Evolutionary conservation across 331 rosid genomes (phyloP).

Genomic region (Quercus lobata): DNA sequence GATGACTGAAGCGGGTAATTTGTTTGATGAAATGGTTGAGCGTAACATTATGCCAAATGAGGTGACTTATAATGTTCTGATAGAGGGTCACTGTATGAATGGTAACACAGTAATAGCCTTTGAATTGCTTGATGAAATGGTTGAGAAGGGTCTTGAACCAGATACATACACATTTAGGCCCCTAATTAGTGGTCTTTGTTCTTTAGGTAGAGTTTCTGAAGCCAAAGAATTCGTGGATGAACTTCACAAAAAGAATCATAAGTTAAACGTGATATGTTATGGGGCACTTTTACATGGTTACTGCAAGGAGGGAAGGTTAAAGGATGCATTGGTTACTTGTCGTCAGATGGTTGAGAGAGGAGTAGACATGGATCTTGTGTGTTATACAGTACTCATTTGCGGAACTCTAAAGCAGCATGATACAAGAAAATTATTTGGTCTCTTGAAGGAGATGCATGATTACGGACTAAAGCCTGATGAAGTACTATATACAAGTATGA

Average conservation of each 20-base stretch:
- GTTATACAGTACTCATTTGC: slow-evolving; percentile 65
- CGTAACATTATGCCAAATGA: slow-evolving; percentile 67
- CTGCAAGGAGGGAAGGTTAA: slow-evolving; percentile 73
- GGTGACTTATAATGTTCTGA: slow-evolving; percentile 90
- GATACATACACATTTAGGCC: slow-evolving; percentile 86
- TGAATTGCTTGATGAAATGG: slow-evolving; percentile 76
- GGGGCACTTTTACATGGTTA: slow-evolving; percentile 78
- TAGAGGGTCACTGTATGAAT: slow-evolving; percentile 67
- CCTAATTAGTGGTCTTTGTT: slow-evolving; percentile 76
- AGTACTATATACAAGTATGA: slow-evolving; percentile 79
- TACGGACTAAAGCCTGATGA: slow-evolving; percentile 70
- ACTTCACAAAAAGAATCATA: slow-evolving; percentile 52
- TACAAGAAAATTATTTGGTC: slow-evolving; percentile 39
- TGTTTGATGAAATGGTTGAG: slow-evolving; percentile 62
- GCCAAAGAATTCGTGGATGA: slow-evolving; percentile 70
- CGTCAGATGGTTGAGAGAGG: slow-evolving; percentile 75
- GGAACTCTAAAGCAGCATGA: slow-evolving; percentile 65
- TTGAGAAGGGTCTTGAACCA: slow-evolving; percentile 59
- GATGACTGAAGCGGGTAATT: slow-evolving; percentile 62
- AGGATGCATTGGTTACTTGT: slow-evolving; percentile 68
- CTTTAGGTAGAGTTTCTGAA: slow-evolving; percentile 63
- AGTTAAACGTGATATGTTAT: slow-evolving; percentile 82
- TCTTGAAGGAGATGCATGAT: slow-evolving; percentile 64
- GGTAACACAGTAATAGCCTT: slow-evolving; percentile 65
- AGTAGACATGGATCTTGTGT: slow-evolving; percentile 73